phyloP scores from a whole-genome alignment of 148 eudicot genomes.

The Rhododendron griersonianum region DNA sequence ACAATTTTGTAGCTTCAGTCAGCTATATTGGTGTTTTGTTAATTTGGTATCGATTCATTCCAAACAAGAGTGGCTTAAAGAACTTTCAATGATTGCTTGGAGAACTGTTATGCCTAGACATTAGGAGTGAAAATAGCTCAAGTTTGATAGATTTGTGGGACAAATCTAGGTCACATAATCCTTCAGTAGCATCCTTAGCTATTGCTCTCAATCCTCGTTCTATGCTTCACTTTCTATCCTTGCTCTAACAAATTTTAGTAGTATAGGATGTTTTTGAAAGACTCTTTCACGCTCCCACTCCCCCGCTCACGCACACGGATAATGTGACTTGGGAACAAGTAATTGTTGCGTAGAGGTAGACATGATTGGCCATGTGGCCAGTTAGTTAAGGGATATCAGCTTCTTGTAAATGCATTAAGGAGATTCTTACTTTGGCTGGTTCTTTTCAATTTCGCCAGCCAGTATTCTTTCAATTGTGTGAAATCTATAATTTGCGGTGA shows the following conservation, averaged over 20 bases:
- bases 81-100: neutral
- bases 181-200: neutral
- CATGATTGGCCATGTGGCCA: neutral
- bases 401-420: neutral
- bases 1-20: neutral
- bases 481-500: neutral
- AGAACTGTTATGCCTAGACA: neutral
- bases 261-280: neutral
- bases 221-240: neutral
- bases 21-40: neutral
- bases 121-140: neutral
- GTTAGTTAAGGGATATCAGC: neutral
- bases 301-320: neutral
- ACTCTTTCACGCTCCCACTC: neutral
- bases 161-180: neutral
- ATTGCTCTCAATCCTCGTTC: neutral
- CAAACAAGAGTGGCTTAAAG: neutral
- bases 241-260: neutral
- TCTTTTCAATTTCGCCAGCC: too few relatives aligned
- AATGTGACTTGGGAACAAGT: neutral
- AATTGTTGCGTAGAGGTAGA: neutral
- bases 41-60: too few relatives aligned
- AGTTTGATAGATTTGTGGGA: neutral
- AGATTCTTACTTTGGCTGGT: neutral
- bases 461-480: too few relatives aligned